Conservation (phyloP, 495 filamentous ascomycete genomes). For the Neurospora tetrasperma region DNA sequence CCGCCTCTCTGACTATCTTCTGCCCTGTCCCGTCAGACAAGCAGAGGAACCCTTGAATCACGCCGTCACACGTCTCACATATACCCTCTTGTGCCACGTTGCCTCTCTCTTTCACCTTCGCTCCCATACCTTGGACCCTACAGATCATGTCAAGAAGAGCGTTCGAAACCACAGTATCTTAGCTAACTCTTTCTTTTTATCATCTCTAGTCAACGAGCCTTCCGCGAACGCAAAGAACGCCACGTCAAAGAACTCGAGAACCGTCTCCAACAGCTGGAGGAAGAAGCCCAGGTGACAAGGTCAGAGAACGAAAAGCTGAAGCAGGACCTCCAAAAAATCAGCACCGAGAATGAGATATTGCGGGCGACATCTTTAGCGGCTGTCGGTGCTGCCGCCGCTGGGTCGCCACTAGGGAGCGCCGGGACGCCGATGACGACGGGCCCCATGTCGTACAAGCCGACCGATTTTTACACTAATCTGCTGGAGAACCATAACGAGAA, state of each 20-base stretch:
- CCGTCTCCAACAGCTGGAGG: conserved; percentile 67
- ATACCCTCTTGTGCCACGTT: not conserved
- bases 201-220: conserved; percentile 71
- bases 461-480: conserved; percentile 53
- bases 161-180: not conserved
- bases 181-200: conserved; percentile 6
- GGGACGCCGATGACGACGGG: conserved; percentile 41
- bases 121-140: not conserved
- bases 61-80: not conserved
- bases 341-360: conserved; percentile 88
- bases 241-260: conserved; percentile 88
- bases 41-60: not conserved
- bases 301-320: conserved; percentile 75
- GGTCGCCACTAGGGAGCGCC: conserved; percentile 15
- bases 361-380: conserved; percentile 55
- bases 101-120: not conserved
- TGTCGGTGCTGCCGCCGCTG: conserved; percentile 9
- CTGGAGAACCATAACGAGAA: conserved; percentile 47
- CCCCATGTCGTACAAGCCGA: conserved; percentile 64
- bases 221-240: conserved; percentile 91
- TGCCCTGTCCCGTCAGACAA: not conserved
- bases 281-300: conserved; percentile 31
- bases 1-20: conserved; percentile 3
- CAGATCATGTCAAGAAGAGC: not conserved
- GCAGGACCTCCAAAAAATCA: conserved; percentile 66